Evolutionary conservation across 1,139 yeast genomes (phyloP), one percentile per base, ranked within the genome.

Genomic region (Pichia sp.): DNA sequence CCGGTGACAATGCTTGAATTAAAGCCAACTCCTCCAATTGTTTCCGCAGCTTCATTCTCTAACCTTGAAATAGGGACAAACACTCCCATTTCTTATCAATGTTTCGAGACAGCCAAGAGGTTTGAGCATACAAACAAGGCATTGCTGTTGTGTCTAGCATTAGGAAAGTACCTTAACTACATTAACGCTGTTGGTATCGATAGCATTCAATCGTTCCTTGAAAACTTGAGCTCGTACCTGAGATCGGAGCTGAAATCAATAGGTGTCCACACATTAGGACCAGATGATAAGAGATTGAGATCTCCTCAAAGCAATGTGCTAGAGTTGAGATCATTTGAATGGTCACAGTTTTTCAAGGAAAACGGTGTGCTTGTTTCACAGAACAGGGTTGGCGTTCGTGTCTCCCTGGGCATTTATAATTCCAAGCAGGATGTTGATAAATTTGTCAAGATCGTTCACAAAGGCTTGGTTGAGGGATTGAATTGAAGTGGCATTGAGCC

Each of bases 261-360:
- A 7, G 26, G 26, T 5, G 42, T 47, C 36, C 28, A 23, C n/a
- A 47, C 49, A n/a, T 6, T 47, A 12, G 49, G 46, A 13, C 36
- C 40, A 9, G 41, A 23, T 19, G 40, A 41, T 13, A 26, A 30
- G 6, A n/a, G 16, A 8, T 12, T 21, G 16, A 47, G 49, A 47
- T 47, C 49, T 21, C 39, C 49, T 9, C 49, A 47, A 18, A 41
- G 49, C 18, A 47, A 47, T 22, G 46, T 47, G 34, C 8, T 47
- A 28, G 10, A 19, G 13, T n/a, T 47, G n/a, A n/a, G 13, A 8
- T 23, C 42, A 8, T n/a, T 28, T 10, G 40, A 41, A 31, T 47
- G 49, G 49, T 18, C 18, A 22, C 16, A 28, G 4, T 47, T 37
- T 25, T 41, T 47, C 40, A 13, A 4, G 4, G 49, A 47, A 13